Percentiles rank a stretch among this genome's conserved stretches.
phyloP scores from a whole-genome alignment of 345 rosid species.

The Kernera saxatilis region DNA sequence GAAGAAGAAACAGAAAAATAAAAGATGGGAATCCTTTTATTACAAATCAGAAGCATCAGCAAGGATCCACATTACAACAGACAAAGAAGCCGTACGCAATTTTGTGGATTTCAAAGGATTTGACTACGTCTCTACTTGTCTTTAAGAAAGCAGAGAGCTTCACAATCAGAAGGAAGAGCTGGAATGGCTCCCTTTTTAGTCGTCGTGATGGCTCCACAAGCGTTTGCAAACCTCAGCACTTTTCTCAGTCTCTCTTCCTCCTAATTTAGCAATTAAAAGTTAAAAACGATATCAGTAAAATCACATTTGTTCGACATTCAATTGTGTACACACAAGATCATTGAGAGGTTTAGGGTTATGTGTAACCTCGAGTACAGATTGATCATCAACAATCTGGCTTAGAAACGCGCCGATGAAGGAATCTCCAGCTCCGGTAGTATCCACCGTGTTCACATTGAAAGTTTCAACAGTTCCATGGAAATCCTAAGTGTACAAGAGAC shows the following conservation, averaged over 20 bases:
- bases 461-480: constrained; percentile 75
- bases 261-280: constrained; percentile 25
- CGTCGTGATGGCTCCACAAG: constrained; percentile 96
- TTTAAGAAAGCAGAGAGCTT: constrained; percentile 44
- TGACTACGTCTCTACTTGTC: constrained; percentile 11
- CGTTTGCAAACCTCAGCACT: constrained; percentile 69
- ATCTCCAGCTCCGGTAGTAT: constrained; percentile 98
- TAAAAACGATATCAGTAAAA: neutral
- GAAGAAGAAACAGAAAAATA: neutral
- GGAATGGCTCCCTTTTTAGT: constrained; percentile 96
- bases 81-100: neutral
- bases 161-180: constrained; percentile 63
- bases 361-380: constrained; percentile 57
- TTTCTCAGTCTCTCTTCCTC: constrained; percentile 68
- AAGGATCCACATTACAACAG: neutral
- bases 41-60: neutral
- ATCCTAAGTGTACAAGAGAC: constrained; percentile 30
- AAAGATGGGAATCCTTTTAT: neutral
- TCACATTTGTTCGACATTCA: neutral
- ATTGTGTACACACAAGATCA: neutral
- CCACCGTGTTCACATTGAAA: constrained; percentile 69
- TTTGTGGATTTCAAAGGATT: neutral
- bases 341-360: neutral
- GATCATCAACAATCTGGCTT: constrained; percentile 71
- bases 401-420: constrained; percentile 86